A percentile compares a stretch with the other conserved stretches of the same genome.
Evolutionary conservation across 2,329 filamentous ascomycete genomes (phyloP).

Genomic region (Ceratocystis eucalypticola): DNA sequence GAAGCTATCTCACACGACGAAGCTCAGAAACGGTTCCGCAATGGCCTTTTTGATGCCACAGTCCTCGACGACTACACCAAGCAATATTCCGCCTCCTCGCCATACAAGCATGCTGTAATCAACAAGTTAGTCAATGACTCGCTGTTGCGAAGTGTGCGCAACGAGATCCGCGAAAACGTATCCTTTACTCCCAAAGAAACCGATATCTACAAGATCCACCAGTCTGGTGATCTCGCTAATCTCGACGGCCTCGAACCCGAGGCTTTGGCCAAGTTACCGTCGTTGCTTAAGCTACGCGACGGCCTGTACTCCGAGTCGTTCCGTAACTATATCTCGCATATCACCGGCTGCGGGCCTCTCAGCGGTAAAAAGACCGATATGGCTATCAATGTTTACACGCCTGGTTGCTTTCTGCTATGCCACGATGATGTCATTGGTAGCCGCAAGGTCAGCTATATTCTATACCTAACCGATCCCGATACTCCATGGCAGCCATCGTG

Average conservation of each 20-base stretch:
- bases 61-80: slow-evolving; percentile 46
- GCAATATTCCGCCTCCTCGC: slow-evolving; percentile 49
- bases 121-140: slow-evolving; percentile 62
- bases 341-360: slow-evolving; percentile 74
- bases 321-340: slow-evolving; percentile 71
- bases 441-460: slow-evolving; percentile 86
- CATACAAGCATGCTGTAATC: slow-evolving; percentile 91
- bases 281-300: slow-evolving; percentile 81
- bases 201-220: slow-evolving; percentile 98
- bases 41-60: slow-evolving; percentile 49
- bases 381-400: slow-evolving; percentile 97
- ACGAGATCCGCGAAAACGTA: slow-evolving; percentile 80
- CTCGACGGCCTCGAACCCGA: slow-evolving; percentile 83
- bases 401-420: slow-evolving; percentile 86
- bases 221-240: slow-evolving; percentile 94
- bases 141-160: slow-evolving; percentile 73
- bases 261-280: slow-evolving; percentile 73
- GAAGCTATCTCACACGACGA: slow-evolving; percentile 20
- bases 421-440: slow-evolving; percentile 99
- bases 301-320: slow-evolving; percentile 85
- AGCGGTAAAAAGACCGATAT: slow-evolving; percentile 95
- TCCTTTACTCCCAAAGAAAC: slow-evolving; percentile 97
- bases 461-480: slow-evolving; percentile 90
- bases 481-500: slow-evolving; percentile 78
- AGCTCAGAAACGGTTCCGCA: slow-evolving; percentile 46